Evolutionary conservation across 2,329 filamentous ascomycete genomes (phyloP), one percentile per base, ranked within the genome.

Genomic region (Xylaria sp.): DNA sequence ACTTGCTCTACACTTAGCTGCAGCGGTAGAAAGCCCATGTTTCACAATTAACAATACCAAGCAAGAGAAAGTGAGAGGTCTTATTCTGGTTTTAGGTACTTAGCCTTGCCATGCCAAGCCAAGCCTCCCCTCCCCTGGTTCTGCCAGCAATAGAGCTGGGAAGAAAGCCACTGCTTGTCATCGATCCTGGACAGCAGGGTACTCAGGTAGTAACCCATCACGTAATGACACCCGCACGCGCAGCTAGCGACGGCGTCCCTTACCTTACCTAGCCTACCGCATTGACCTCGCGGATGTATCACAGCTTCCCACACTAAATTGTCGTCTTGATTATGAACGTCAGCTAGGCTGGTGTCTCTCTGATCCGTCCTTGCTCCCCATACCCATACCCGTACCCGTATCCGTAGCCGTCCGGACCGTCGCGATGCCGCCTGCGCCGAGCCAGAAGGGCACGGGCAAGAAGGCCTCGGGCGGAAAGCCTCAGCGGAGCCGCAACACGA

Each of bases 401-500:
- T 3, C 49, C 25, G 20, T 20, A 23, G 10, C 52, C n/a, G 23
- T 25, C 41, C 10, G n/a, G 51, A 28, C 48, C 46, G 33, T 55
- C 75, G 80, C 69, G 64, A 91, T 91, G 89, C 86, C 88, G 78
- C 86, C 87, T 33, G 82, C 82, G 65, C 84, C 86, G 57, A 85
- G 86, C 73, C 87, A 90, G 76, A 88, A 89, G 75, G 88, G 88
- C 67, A 88, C 88, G 31, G 85, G 88, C 78, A 91, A 91, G 83
- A 93, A 93, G 82, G 84, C 83, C 67, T 83, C 84, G 69, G 85
- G 85, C 73, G 86, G 86, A 74, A 86, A 89, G 70, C 89, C 90
- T 74, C 91, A 90, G 74, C 86, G 89, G 70, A 94, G 91, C 78
- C 90, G 92, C 77, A 94, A 94, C 80, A 93, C 91, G 43, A 95